Evolutionary conservation across 148 eudicot genomes (phyloP), one percentile per base, ranked within the genome.

Genomic region (Limonium bicolor): DNA sequence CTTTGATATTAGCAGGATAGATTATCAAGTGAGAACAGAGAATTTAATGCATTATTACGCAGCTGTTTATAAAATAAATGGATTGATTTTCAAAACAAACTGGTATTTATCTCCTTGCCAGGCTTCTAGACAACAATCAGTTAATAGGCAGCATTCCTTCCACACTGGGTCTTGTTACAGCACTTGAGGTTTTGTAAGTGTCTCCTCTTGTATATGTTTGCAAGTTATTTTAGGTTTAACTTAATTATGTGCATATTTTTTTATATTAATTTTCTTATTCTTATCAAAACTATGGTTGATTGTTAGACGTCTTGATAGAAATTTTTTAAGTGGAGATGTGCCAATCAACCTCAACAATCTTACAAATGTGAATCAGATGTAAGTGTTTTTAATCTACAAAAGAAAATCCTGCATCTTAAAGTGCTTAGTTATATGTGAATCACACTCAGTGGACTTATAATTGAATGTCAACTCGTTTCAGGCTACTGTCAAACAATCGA

Each of bases 131-230:
- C 23, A 63, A 61, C 72, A 86, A 86, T 56, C 51, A 53, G 34
- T 40, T 86, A 7, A 57, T 46, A 4, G 88, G 94, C 24, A 38
- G 38, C 10, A 76, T 86, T 30, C 96, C 96, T 13, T 16, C 71
- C 1, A 66, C 82, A 0, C 50, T 86, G 38, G 73, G 82, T 57
- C 67, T 70, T 47, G 82, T 82, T 15, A 48, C 21, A 24, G 38
- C 27, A 27, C 27, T 86, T 56, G 85, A 73, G 72, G 85, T 67
- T 20, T 16, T 86, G 96, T 86, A 61, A 78, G 96, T 73, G 67
- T 68, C 53, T 13, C n/a, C n/a, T n/a, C n/a, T n/a, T n/a, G 17
- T 14, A 60, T 64, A 27, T 4, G 28, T 7, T 12, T 14, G 61
- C 37, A 2, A 22, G 31, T 8, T 14, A 17, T 51, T 40, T 20